Conservation (phyloP, 441 rosid genomes). For the Populus hybrid region DNA sequence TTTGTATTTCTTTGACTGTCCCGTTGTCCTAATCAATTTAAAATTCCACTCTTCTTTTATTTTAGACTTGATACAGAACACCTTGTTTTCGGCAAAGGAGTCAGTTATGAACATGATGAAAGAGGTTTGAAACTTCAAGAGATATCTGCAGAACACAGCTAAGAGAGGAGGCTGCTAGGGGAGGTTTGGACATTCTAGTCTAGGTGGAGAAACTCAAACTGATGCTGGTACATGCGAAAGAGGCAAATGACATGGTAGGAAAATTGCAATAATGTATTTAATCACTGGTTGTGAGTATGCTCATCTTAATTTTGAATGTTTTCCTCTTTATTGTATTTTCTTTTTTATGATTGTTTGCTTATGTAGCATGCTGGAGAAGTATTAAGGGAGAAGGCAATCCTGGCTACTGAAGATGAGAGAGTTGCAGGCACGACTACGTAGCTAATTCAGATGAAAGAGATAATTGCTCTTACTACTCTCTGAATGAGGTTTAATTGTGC, state of each 20-base stretch:
- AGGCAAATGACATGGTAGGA: constrained; percentile 72
- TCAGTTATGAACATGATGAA: constrained; percentile 61
- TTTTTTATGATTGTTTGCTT: background rate
- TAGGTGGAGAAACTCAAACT: constrained; percentile 61
- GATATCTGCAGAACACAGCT: constrained; percentile 58
- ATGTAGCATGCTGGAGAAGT: constrained; percentile 85
- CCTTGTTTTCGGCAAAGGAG: constrained; percentile 72
- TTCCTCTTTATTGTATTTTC: accelerated
- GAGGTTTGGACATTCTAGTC: constrained; percentile 46
- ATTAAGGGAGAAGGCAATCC: constrained; percentile 80
- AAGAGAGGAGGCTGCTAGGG: constrained; percentile 67
- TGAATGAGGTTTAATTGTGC: constrained; percentile 66
- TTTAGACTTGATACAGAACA: constrained; percentile 48
- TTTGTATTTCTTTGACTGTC: background rate
- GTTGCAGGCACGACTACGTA: constrained; percentile 64
- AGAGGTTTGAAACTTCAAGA: constrained; percentile 73
- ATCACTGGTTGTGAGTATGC: background rate
- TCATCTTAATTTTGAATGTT: background rate
- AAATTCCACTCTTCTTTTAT: background rate
- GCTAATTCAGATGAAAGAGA: constrained; percentile 75
- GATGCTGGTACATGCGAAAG: constrained; percentile 59
- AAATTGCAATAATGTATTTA: background rate
- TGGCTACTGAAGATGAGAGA: constrained; percentile 80
- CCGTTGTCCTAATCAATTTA: background rate
- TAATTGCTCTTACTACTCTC: constrained; percentile 61